Percentiles rank a stretch among this genome's conserved stretches.
These are phyloP conservation scores for Sutorius eximius DNA, from an alignment of 1,284 basidiomycete genomes.

Conservation along the genomic window DNA sequence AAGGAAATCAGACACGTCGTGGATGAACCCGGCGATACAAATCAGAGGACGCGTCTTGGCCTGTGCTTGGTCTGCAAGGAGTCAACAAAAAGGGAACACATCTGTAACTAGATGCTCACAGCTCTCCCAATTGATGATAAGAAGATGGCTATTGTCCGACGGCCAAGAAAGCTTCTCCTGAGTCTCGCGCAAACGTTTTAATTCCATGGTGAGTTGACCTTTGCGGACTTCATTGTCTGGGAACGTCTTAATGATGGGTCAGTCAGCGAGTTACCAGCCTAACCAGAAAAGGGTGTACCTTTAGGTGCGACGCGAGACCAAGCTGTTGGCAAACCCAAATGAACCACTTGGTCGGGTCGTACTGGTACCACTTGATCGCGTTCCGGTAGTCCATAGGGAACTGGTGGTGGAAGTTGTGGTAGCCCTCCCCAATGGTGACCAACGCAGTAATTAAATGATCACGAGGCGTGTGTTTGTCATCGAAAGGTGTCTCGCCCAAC, in stretches of 20 bases:
- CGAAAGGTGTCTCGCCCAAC: constrained; percentile 89
- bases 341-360: constrained; percentile 91
- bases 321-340: constrained; percentile 66
- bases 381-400: constrained; percentile 96
- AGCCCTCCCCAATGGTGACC: constrained; percentile 89
- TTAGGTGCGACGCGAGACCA: constrained; percentile 84
- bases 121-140: constrained; percentile 84
- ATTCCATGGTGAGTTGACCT: constrained; percentile 90
- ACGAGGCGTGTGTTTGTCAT: constrained; percentile 92
- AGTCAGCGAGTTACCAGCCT: background rate
- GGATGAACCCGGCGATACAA: constrained; percentile 87
- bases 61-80: constrained; percentile 66
- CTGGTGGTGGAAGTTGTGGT: constrained; percentile 97
- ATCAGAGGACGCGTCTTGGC: constrained; percentile 75
- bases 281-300: constrained; percentile 42
- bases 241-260: constrained; percentile 55
- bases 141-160: constrained; percentile 70
- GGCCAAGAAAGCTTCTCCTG: constrained; percentile 81
- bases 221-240: constrained; percentile 92
- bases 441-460: constrained; percentile 88
- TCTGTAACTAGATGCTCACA: constrained; percentile 48
- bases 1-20: constrained; percentile 84
- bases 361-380: constrained; percentile 91
- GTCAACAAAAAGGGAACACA: constrained; percentile 12
- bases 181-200: constrained; percentile 76